Percentiles rank a stretch among this genome's conserved stretches.
phyloP scores from a whole-genome alignment of 2,329 filamentous ascomycete genomes.

The Botrytis galanthina region DNA sequence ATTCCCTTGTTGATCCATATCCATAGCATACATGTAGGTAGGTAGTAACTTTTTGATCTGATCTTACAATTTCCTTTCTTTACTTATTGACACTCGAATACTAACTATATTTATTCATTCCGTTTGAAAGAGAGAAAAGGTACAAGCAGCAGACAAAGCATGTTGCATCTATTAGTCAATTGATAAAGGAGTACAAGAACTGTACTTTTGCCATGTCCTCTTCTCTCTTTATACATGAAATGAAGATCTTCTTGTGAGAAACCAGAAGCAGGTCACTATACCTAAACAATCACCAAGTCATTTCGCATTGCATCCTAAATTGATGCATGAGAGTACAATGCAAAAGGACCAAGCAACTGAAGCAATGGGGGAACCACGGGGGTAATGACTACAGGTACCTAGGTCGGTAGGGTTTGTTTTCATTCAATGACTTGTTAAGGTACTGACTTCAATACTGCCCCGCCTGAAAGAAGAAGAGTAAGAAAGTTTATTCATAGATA shows the following conservation, averaged over 20 bases:
- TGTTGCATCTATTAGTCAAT: background rate
- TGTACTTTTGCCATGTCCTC: background rate
- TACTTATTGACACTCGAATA: background rate
- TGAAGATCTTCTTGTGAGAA: background rate
- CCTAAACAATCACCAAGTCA: background rate
- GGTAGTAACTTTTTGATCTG: background rate
- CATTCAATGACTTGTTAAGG: background rate
- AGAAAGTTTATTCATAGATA: background rate
- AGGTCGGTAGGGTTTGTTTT: background rate
- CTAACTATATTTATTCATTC: background rate
- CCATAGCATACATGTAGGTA: too few relatives aligned
- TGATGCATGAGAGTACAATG: slow-evolving; percentile 8
- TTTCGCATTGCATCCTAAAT: slow-evolving; percentile 10
- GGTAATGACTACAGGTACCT: background rate
- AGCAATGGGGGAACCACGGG: background rate
- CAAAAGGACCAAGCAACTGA: slow-evolving; percentile 1
- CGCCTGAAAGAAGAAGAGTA: background rate
- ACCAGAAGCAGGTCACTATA: background rate
- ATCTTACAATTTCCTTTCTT: background rate
- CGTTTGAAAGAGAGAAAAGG: background rate
- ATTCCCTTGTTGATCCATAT: background rate
- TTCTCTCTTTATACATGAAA: background rate
- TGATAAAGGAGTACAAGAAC: background rate
- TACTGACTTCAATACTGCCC: background rate
- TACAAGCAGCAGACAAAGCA: background rate